Evolutionary conservation across 2,329 filamentous ascomycete genomes (phyloP).

Genomic region (Xylariaceae sp.): DNA sequence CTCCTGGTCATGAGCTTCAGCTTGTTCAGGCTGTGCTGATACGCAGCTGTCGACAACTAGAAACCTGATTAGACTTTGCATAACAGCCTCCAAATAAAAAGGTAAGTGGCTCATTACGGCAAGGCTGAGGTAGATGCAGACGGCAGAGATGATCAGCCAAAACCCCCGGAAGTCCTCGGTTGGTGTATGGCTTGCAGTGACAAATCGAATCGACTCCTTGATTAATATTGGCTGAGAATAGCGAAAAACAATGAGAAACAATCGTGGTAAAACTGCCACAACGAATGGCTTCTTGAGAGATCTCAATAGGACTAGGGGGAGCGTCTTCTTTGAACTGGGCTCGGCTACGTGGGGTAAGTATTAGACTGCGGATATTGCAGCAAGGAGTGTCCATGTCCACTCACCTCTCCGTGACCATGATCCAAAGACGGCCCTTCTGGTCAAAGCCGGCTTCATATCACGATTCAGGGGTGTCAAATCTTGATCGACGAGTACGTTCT

Average conservation of each 20-base stretch:
- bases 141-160: constrained; percentile 29
- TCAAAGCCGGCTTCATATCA: constrained; percentile 18
- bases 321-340: constrained; percentile 13
- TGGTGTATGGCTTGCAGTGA: constrained; percentile 10
- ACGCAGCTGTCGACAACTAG: constrained; percentile 31
- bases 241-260: constrained; percentile 35
- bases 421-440: constrained; percentile 20
- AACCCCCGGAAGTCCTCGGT: constrained; percentile 20
- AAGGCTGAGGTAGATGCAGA: constrained; percentile 33
- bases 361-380: neutral
- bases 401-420: constrained; percentile 28
- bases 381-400: neutral
- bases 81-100: neutral
- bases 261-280: constrained; percentile 30
- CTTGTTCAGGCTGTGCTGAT: constrained; percentile 29
- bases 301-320: constrained; percentile 29
- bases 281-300: constrained; percentile 29
- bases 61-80: constrained; percentile 1
- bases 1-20: constrained; percentile 32
- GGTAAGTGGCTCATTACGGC: constrained; percentile 27
- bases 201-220: constrained; percentile 32
- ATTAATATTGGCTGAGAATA: constrained; percentile 39
- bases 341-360: constrained; percentile 3
- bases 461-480: constrained; percentile 26
- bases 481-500: constrained; percentile 18